These are phyloP conservation scores for Aureobasidium sp. DNA, from an alignment of 2,329 filamentous ascomycete species.

Conservation along the genomic window DNA sequence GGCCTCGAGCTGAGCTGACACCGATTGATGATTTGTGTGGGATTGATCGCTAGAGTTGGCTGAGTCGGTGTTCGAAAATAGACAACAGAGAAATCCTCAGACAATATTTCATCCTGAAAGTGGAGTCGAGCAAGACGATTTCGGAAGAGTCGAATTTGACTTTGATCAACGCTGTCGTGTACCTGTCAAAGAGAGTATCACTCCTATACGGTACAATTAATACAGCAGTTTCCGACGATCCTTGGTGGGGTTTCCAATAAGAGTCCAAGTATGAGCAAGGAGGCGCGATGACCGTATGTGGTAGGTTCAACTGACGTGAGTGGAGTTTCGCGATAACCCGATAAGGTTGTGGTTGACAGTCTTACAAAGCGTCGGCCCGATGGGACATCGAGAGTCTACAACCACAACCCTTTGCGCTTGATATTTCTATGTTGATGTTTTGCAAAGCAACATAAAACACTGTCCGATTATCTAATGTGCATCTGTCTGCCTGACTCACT, in stretches of 20 bases:
- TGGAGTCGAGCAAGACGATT: neutral
- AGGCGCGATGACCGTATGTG: neutral
- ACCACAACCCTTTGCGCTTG: neutral
- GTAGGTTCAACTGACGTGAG: neutral
- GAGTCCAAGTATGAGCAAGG: neutral
- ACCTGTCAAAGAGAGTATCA: neutral
- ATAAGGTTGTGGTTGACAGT: neutral
- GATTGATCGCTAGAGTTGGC: neutral
- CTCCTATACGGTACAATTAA: neutral
- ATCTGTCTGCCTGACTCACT: neutral
- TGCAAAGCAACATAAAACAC: neutral
- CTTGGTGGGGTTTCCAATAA: neutral
- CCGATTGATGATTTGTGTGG: neutral
- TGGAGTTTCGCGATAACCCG: neutral
- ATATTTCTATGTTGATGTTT: neutral
- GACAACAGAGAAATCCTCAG: neutral
- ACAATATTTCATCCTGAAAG: conserved; percentile 1
- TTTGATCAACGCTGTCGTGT: neutral
- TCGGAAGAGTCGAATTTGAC: neutral
- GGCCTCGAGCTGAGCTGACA: neutral
- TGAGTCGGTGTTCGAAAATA: neutral
- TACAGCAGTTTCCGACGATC: neutral
- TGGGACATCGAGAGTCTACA: neutral
- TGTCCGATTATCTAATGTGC: neutral
- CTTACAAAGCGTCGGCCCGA: neutral